phyloP scores from a whole-genome alignment of 352 stramenopile species.

The Blastocystis sp. region DNA sequence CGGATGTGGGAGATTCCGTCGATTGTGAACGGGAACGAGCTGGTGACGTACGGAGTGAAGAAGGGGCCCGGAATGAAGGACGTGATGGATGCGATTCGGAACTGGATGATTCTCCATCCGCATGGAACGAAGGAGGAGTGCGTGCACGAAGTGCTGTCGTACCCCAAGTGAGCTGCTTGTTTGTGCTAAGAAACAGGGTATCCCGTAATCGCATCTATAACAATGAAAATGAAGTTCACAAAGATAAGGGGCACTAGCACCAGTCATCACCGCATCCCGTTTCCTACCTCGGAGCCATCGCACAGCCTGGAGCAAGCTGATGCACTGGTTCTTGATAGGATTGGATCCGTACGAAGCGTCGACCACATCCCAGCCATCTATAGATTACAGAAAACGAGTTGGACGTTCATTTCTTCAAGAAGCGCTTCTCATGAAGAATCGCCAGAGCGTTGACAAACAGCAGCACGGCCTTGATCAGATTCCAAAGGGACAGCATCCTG shows the following conservation, averaged over 20 bases:
- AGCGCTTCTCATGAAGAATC: conserved; percentile 83
- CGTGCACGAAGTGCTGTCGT: conserved; percentile 1
- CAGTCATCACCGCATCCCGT: not conserved
- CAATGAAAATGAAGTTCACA: conserved; percentile 80
- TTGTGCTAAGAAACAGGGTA: conserved; percentile 70
- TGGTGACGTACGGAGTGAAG: conserved; percentile 17
- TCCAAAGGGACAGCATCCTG: conserved; percentile 81
- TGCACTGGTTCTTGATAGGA: conserved; percentile 82
- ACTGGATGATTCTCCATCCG: conserved; percentile 66
- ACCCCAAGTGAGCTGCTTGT: not conserved
- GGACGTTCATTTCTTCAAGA: conserved; percentile 79
- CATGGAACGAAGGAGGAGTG: conserved; percentile 55
- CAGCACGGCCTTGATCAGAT: conserved; percentile 82
- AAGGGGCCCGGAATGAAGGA: conserved; percentile 55
- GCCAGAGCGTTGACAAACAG: conserved; percentile 82
- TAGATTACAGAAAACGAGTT: not conserved
- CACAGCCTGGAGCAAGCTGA: conserved; percentile 81
- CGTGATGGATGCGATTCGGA: conserved; percentile 47
- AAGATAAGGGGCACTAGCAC: conserved; percentile 79
- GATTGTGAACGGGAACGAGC: conserved; percentile 60
- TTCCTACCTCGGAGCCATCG: conserved; percentile 81
- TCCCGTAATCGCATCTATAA: conserved; percentile 80
- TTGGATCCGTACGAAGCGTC: conserved; percentile 79
- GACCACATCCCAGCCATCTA: conserved; percentile 82
- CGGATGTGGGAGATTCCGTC: conserved; percentile 33